A percentile compares a stretch with the other conserved stretches of the same genome.
phyloP scores from a whole-genome alignment of 2,329 filamentous ascomycete genomes.

The Elsinoe fawcettii region DNA sequence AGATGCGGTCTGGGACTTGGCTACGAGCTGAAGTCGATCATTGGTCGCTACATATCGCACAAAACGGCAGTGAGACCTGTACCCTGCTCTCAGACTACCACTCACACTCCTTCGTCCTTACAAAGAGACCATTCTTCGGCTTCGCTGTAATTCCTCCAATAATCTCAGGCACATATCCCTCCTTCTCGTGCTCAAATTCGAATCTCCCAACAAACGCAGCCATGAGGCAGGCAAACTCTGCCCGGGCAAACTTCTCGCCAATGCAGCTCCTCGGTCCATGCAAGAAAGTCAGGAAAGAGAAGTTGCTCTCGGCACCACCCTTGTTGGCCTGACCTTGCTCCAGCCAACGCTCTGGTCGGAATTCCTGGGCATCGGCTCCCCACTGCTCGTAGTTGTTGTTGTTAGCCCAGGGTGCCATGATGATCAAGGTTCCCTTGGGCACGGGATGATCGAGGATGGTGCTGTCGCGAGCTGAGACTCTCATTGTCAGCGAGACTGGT shows the following conservation, averaged over 20 bases:
- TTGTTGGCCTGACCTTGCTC: constrained; percentile 46
- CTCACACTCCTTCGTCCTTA: constrained; percentile 58
- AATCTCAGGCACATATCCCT: constrained; percentile 53
- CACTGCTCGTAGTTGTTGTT: constrained; percentile 64
- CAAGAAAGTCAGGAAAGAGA: constrained; percentile 71
- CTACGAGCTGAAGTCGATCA: not conserved
- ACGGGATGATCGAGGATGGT: constrained; percentile 57
- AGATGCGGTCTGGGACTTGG: not conserved
- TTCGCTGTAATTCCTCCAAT: constrained; percentile 63
- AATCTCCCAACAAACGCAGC: constrained; percentile 72
- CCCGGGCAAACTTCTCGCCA: constrained; percentile 68
- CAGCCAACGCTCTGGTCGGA: constrained; percentile 74
- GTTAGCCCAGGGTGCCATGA: constrained; percentile 57
- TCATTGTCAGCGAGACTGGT: constrained; percentile 63
- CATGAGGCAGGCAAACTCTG: constrained; percentile 77
- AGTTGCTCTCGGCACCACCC: constrained; percentile 69
- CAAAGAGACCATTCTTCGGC: constrained; percentile 63
- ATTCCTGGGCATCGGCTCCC: constrained; percentile 66
- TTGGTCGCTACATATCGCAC: not conserved
- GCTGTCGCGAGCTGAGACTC: constrained; percentile 57
- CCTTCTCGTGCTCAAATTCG: constrained; percentile 58
- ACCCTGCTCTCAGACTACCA: no score
- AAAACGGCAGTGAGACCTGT: no score
- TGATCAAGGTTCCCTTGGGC: constrained; percentile 61
- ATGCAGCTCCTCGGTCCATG: constrained; percentile 84